Percentiles rank a stretch among this genome's conserved stretches.
Conservation (phyloP, 257 asterid genomes). For the Solanum tarijense region DNA sequence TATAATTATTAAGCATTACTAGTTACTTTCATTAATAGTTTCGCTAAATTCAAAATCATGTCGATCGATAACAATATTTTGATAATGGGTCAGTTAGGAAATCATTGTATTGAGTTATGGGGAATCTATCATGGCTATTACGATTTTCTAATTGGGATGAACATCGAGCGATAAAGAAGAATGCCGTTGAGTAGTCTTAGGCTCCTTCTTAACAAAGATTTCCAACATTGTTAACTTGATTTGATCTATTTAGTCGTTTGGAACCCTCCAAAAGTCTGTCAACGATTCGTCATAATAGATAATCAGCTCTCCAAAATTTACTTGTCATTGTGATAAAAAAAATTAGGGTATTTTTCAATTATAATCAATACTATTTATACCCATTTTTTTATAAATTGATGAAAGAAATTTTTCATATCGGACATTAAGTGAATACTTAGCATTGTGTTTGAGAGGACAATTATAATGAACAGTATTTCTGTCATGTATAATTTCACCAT, state of each 20-base stretch:
- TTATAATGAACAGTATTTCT: background rate
- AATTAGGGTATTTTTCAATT: background rate
- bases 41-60: no score
- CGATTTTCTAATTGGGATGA: no score
- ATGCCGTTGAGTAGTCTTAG: no score
- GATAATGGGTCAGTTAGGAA: no score
- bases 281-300: background rate
- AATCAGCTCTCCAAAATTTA: background rate
- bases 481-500: background rate
- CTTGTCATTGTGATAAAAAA: background rate
- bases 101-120: background rate
- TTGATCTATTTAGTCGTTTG: background rate
- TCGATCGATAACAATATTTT: no score
- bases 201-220: no score
- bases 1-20: no score
- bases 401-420: background rate
- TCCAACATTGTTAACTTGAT: background rate
- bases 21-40: no score
- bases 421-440: background rate
- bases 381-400: no score
- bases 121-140: background rate
- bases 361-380: background rate
- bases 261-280: background rate
- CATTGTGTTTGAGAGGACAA: background rate
- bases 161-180: no score